Evolutionary conservation across 139 green algal species (phyloP), one percentile per base, ranked within the genome.

Genomic region (Haematococcus sp.): DNA sequence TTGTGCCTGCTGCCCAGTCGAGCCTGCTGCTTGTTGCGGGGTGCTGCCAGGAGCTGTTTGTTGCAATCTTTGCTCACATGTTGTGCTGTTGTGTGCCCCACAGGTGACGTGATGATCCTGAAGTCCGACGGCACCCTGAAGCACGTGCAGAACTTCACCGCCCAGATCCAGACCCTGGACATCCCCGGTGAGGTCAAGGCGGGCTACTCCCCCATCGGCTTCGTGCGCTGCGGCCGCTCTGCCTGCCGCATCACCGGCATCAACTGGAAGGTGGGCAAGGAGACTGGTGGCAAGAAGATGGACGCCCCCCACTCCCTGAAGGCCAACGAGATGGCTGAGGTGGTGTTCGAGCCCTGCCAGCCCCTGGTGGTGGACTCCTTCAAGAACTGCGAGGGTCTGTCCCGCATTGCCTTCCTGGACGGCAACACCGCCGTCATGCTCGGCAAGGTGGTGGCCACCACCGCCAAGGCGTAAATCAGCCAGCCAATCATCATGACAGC

Each of bases 381-480:
- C 91, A 96, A 97, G 91, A 87, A 83, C 79, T 97, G 92, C 86
- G 92, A 97, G 84, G 92, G 92, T 83, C 90, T 97, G 73, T 93
- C 88, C 79, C 92, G 92, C 84, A 96, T 97, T 80, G 92, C 92
- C 40, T 96, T 97, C 89, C 85, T 97, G 75, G 92, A 97, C 81
- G 92, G 92, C 73, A 97, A 97, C 92, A 94, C 91, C 76, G 92
- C 92, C n/a, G 91, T 97, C 83, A 97, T 97, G 92, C 88, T 97
- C 58, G 92, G 92, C 81, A 97, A 97, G 92, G 87, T 97, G n/a
- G 73, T 85, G 54, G 63, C 80, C 52, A 84, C 88, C 54, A 83
- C 64, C 65, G 32, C 78, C 81, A 94, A 94, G 87, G 58, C 58
- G 40, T 49, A 49, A 49, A 49, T 11, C 40, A 49, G 40, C 40